Evolutionary conservation across 116 monocot genomes (phyloP), one percentile per base, ranked within the genome.

Genomic region (Zostera marina): DNA sequence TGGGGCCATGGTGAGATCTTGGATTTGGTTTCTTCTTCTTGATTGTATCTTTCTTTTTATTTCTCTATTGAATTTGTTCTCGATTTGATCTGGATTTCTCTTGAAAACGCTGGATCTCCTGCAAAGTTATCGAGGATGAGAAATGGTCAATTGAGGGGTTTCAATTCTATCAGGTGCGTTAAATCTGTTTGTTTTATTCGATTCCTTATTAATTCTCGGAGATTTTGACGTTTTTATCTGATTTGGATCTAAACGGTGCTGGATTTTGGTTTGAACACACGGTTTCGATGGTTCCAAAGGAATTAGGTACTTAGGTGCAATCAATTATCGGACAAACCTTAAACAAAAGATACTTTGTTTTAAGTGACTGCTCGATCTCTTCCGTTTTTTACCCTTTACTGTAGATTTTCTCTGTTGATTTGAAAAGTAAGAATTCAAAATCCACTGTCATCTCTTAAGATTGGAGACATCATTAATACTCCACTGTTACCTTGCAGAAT

Each of bases 401-500:
- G 32, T 32, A 2, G 0, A 19, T 7, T 8, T 8, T 51, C 8
- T 51, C 51, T 19, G 7, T 3, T 19, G 17, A 51, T 51, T 19
- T 51, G 16, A 4, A 19, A 51, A 19, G 8, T 19, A 8, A 19
- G n/a, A 25, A 54, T 25, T 54, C 26, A 21, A 51, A 51, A 51
- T 19, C n/a, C 1, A 19, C 8, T 2, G 8, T 17, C 19, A 51
- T 21, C 5, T 21, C 5, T 6, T 51, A 17, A 51, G n/a, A 14
- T 21, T 53, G 32, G 32, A n/a, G 32, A 32, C 2, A 1, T 32
- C 32, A 32, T 2, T 32, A 5, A 32, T 32, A 5, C 0, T 32
- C 0, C 0, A 32, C 32, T 1, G 32, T 32, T 32, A 32, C 32
- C 32, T 32, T 63, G 63, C 70, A 82, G 85, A 63, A 67, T 45